phyloP scores from a whole-genome alignment of 2,329 filamentous ascomycete species.

The Ceratocystis alfenasii region DNA sequence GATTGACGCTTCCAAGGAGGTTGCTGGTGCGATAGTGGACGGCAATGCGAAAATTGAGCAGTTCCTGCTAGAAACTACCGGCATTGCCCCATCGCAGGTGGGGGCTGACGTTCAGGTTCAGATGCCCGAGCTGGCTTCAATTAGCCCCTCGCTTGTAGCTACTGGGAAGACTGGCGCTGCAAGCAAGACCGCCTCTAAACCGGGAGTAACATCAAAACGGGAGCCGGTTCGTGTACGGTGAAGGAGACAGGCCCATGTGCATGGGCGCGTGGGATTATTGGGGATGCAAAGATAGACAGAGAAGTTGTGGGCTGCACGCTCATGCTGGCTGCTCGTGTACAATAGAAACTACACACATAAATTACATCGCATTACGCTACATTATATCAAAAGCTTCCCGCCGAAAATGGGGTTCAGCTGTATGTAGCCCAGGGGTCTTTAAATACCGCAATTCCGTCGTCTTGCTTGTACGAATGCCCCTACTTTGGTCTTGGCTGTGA shows the following conservation, averaged over 20 bases:
- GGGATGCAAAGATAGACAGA: neutral
- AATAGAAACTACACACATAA: constrained; percentile 1
- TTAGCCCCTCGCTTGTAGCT: neutral
- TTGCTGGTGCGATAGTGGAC: constrained; percentile 47
- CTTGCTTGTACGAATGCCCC: too few species aligned
- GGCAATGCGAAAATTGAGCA: constrained; percentile 40
- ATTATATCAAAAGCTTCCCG: neutral
- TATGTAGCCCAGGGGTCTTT: neutral
- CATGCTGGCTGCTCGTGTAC: neutral
- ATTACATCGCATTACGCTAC: neutral
- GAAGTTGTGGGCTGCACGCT: neutral
- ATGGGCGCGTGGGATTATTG: neutral
- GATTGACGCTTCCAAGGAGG: constrained; percentile 42
- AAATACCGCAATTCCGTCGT: neutral
- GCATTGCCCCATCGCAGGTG: constrained; percentile 19
- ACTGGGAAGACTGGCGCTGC: neutral
- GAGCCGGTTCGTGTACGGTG: constrained; percentile 7
- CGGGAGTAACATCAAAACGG: neutral
- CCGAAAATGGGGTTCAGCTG: neutral
- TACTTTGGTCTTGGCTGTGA: too few species aligned
- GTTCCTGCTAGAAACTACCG: constrained; percentile 16
- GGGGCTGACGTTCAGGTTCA: constrained; percentile 6
- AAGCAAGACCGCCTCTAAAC: neutral
- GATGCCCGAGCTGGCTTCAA: constrained; percentile 16
- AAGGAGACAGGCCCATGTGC: neutral